Percentiles rank a stretch among this genome's conserved stretches.
These are phyloP conservation scores for Populus deltoides DNA, from an alignment of 345 rosid species.

Conservation along the genomic window DNA sequence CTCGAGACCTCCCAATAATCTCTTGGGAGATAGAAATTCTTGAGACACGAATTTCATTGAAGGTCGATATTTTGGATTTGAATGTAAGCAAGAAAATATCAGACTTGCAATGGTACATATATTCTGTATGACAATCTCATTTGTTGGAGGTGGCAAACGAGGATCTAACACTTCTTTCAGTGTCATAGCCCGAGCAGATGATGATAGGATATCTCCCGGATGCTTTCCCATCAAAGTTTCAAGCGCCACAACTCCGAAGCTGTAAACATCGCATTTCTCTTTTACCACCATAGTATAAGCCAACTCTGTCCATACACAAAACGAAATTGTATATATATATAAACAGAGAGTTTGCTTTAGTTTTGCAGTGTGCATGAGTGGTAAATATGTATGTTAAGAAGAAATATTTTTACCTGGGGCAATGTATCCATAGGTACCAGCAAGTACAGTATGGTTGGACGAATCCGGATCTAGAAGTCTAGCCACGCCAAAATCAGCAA, in stretches of 20 bases:
- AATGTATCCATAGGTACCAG: constrained; percentile 4
- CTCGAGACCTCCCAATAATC: neutral
- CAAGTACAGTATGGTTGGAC: neutral
- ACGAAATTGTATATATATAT: too few species aligned
- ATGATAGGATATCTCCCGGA: too few species aligned
- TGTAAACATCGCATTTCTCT: too few species aligned
- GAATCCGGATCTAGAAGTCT: neutral
- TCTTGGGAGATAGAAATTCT: neutral
- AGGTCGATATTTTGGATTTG: neutral
- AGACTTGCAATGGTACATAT: too few species aligned
- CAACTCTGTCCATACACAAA: neutral
- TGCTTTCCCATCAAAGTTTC: too few species aligned
- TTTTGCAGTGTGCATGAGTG: too few species aligned
- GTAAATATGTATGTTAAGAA: neutral
- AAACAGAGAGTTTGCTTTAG: too few species aligned
- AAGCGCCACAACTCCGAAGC: too few species aligned
- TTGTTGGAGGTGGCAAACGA: too few species aligned
- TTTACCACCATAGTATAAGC: neutral
- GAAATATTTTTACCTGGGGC: neutral
- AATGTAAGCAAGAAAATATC: neutral
- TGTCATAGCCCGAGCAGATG: too few species aligned
- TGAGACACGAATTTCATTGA: constrained; percentile 9
- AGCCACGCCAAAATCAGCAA: neutral
- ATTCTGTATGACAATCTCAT: too few species aligned
- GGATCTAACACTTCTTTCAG: too few species aligned